phyloP scores from a whole-genome alignment of 352 stramenopile species.

The Phytophthora quininea region DNA sequence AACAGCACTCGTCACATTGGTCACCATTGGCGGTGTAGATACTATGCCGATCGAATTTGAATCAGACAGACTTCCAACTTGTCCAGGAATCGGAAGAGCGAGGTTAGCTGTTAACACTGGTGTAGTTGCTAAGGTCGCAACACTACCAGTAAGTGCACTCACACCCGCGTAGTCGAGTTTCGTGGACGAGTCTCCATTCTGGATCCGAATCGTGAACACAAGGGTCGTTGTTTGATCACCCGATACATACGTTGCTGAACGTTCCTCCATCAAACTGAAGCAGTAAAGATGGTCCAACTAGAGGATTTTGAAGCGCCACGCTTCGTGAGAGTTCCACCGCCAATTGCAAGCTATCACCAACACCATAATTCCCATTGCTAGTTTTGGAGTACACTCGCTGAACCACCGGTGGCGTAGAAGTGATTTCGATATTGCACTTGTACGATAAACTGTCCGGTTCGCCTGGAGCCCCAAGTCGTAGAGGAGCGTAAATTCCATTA shows the following conservation, averaged over 20 bases:
- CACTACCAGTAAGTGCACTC: conserved; percentile 40
- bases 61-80: conserved; percentile 43
- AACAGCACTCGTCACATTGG: conserved; percentile 29
- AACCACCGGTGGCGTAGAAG: conserved; percentile 44
- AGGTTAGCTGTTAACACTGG: conserved; percentile 35
- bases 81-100: conserved; percentile 38
- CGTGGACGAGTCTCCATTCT: conserved; percentile 32
- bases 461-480: conserved; percentile 40
- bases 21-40: conserved; percentile 46
- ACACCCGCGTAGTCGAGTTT: conserved; percentile 47
- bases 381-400: conserved; percentile 46
- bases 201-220: conserved; percentile 51
- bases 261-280: conserved; percentile 43
- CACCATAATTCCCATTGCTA: conserved; percentile 39
- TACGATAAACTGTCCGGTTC: conserved; percentile 54
- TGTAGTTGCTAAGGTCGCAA: conserved; percentile 58
- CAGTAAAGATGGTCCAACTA: conserved; percentile 30
- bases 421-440: conserved; percentile 49
- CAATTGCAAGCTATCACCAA: conserved; percentile 56
- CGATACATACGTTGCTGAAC: conserved; percentile 43
- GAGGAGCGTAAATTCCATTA: conserved; percentile 46
- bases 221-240: conserved; percentile 43
- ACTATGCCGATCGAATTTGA: conserved; percentile 43
- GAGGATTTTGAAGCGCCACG: conserved; percentile 26
- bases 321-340: conserved; percentile 53